Evolutionary conservation across 495 filamentous ascomycete species (phyloP), one percentile per base, ranked within the genome.

Genomic region (Hyaloscypha hepaticicola): DNA sequence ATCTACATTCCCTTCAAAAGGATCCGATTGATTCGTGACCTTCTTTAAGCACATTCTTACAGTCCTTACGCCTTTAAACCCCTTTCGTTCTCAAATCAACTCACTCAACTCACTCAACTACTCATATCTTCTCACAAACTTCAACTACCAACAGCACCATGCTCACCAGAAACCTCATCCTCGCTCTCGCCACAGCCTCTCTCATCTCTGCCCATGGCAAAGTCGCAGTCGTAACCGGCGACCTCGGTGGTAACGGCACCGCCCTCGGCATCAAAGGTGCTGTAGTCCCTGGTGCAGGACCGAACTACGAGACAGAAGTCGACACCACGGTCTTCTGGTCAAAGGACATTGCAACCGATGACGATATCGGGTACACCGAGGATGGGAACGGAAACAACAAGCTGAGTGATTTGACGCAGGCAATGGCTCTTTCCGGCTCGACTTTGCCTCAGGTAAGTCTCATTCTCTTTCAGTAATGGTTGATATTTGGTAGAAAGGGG

Each of bases 351-450:
- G 27, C 55, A 8, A 57, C 55, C 6, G 55, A 57, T 28, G 55
- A 57, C 27, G 55, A 57, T 28, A 57, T 57, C 55, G 55, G 55
- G 9, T 57, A 57, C 21, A 33, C 25, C 9, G 55, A 57, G 50
- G 26, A 28, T 57, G 55, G 29, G 7, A 33, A 9, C 28, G 55
- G 55, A 8, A 33, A 57, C 25, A 57, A 57, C 55, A 8, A 57
- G 28, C 25, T 57, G 11, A 29, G 25, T n/a, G 55, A 57, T n/a
- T 22, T 57, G 55, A 57, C 55, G n/a, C 22, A 62, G 19, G 24
- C 60, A 6, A 63, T 63, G 61, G 61, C 61, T 12, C 22, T 63
- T 0, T 75, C 73, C 0, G 74, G 74, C 31, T 21, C 34, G 24
- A 72, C 68, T 21, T 65, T 76, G 25, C 74, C 74, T 9, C 38